Evolutionary conservation across 1,139 yeast genomes (phyloP), one percentile per base, ranked within the genome.

Genomic region (Saccharomycopsis hybrid): DNA sequence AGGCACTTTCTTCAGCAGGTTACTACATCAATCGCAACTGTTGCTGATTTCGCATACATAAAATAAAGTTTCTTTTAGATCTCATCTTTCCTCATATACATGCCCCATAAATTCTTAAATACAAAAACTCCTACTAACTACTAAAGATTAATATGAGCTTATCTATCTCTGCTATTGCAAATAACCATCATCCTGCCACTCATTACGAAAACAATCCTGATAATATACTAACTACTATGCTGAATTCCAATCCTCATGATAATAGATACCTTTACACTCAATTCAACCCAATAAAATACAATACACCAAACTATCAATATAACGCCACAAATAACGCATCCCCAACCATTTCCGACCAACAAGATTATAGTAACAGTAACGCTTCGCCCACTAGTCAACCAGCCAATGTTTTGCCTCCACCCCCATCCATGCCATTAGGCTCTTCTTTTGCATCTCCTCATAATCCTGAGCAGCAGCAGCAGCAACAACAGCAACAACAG

Each of bases 381-480:
- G 13, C 39, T 13, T 36, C 39, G 13, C 39, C 39, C 7, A 5
- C 13, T 7, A 13, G 24, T 13, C 18, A 8, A n/a, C 44, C 18
- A 11, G n/a, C 39, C 11, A 25, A 13, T 18, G 36, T 29, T 28
- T 35, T 11, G n/a, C 24, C 9, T 38, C 27, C 41, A 13, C 32
- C 43, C 8, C 43, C 43, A 13, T 8, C 43, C 41, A 13, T 13
- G 41, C 30, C 29, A 27, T 24, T 24, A 27, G 30, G 7, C n/a
- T 40, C 31, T 25, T 18, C 43, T 24, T 40, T 7, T 37, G 7
- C 41, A 37, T 37, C n/a, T 37, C 41, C 42, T 13, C 29, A 40
- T 40, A 30, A 7, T 13, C 8, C 42, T 32, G 29, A n/a, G 18
- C 18, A 18, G 18, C 18, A 18, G 18, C 18, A 7, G 13, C 8